Evolutionary conservation across 1,284 basidiomycete species (phyloP), one percentile per base, ranked within the genome.

Genomic region (Golubevia sp.): DNA sequence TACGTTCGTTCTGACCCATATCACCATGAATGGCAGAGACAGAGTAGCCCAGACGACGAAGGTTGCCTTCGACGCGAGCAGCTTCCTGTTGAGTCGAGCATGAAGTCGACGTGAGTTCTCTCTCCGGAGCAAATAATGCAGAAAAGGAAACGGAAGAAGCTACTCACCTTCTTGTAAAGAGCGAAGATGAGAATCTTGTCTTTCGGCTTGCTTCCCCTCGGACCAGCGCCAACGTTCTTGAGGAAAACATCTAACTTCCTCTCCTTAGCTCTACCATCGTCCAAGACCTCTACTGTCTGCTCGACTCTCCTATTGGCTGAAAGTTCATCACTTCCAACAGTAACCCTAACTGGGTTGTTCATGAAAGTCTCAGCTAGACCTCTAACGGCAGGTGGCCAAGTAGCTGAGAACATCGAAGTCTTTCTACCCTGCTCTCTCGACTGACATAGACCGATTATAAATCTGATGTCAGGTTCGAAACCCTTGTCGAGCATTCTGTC

Each of bases 401-500:
- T 99, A 4, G 96, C 96, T 63, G 94, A 97, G 86, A 98, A 86
- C 85, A 86, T 86, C 64, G 77, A 82, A 3, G 85, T 86, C 67
- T 84, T 79, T 53, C 84, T 69, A 2, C 76, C 78, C 24, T 79
- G 64, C 49, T 76, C 71, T 58, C 74, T 67, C 71, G 91, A 91
- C 27, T 91, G 90, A 71, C 81, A 85, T 74, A 89, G 87, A 6
- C 89, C 90, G 67, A 99, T 95, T 77, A 99, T 99, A 62, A 88
- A 88, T 56, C 94, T 88, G 70, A 99, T 98, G 84, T 99, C 97
- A 76, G 97, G 97, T 86, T 99, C 97, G 84, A 99, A 99, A 0
- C 97, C 97, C 78, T 92, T 94, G 84, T 99, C 97, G 55, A 99
- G 87, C 96, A 99, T 98, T 54, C 96, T 88, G 85, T 99, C 96